Percentiles rank a stretch among this genome's conserved stretches.
These are phyloP conservation scores for Metschnikowia matae DNA, from an alignment of 805 yeast species.

Conservation along the genomic window DNA sequence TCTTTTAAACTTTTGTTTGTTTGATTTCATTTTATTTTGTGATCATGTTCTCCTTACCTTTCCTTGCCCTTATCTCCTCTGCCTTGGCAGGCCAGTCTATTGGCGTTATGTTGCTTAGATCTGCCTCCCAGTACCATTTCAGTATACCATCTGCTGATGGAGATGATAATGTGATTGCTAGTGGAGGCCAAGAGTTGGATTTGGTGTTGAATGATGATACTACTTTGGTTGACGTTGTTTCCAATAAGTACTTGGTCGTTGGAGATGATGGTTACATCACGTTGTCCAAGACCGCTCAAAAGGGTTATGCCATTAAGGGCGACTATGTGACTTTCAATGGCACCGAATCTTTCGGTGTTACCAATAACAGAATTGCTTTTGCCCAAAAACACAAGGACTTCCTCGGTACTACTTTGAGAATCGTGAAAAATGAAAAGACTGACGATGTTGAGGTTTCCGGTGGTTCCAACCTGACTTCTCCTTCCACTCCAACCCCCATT, in stretches of 20 bases:
- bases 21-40: neutral
- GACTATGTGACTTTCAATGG: neutral
- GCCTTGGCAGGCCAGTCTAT: slow-evolving; percentile 22
- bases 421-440: neutral
- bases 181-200: slow-evolving; percentile 5
- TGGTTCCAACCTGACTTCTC: neutral
- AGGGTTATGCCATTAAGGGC: slow-evolving; percentile 8
- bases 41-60: slow-evolving; percentile 8
- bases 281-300: slow-evolving; percentile 1
- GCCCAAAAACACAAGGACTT: neutral
- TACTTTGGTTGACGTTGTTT: slow-evolving; percentile 15
- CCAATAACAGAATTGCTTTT: neutral
- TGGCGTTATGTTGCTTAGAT: slow-evolving; percentile 18
- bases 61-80: slow-evolving; percentile 17
- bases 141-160: slow-evolving; percentile 6
- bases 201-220: slow-evolving; percentile 21
- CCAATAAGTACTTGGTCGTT: slow-evolving; percentile 14
- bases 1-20: neutral
- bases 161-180: slow-evolving; percentile 7
- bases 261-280: slow-evolving; percentile 1
- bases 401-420: neutral
- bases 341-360: neutral
- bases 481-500: neutral
- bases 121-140: slow-evolving; percentile 21
- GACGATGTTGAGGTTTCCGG: neutral